Conservation (phyloP, 345 rosid genomes). For the Eutrema yunnanense region DNA sequence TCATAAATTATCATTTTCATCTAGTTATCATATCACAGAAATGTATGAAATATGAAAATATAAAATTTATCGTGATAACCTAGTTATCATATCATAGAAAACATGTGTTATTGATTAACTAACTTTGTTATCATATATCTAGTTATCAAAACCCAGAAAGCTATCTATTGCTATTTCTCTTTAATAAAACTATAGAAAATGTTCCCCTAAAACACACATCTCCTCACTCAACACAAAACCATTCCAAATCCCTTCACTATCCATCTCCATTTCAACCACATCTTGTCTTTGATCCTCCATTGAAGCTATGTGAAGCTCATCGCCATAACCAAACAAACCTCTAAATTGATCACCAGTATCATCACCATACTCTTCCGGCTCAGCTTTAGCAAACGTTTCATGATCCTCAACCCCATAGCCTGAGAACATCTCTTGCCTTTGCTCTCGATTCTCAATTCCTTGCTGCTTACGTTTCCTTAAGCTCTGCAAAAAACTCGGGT, state of each 20-base stretch:
- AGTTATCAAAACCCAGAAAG: too few species aligned
- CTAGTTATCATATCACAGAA: too few species aligned
- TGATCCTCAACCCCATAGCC: slow-evolving; percentile 10
- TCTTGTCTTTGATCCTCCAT: slow-evolving; percentile 16
- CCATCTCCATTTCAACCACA: slow-evolving; percentile 16
- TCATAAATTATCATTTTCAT: too few species aligned
- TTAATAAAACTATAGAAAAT: neutral
- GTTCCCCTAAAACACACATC: slow-evolving; percentile 17
- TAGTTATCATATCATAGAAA: too few species aligned
- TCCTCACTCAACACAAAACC: slow-evolving; percentile 42
- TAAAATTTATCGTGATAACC: too few species aligned
- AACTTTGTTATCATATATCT: too few species aligned
- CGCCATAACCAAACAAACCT: slow-evolving; percentile 31
- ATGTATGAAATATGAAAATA: too few species aligned
- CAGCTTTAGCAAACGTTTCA: slow-evolving; percentile 36
- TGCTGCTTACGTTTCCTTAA: slow-evolving; percentile 42
- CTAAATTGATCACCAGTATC: slow-evolving; percentile 31
- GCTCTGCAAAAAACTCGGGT: slow-evolving; percentile 41
- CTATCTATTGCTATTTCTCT: too few species aligned
- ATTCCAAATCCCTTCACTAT: slow-evolving; percentile 42
- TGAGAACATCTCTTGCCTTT: neutral
- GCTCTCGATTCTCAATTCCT: slow-evolving; percentile 30
- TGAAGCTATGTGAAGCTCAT: slow-evolving; percentile 19
- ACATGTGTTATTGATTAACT: too few species aligned
- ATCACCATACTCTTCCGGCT: slow-evolving; percentile 28